phyloP scores from a whole-genome alignment of 208 protist genomes.

The Leishmania aethiopica region DNA sequence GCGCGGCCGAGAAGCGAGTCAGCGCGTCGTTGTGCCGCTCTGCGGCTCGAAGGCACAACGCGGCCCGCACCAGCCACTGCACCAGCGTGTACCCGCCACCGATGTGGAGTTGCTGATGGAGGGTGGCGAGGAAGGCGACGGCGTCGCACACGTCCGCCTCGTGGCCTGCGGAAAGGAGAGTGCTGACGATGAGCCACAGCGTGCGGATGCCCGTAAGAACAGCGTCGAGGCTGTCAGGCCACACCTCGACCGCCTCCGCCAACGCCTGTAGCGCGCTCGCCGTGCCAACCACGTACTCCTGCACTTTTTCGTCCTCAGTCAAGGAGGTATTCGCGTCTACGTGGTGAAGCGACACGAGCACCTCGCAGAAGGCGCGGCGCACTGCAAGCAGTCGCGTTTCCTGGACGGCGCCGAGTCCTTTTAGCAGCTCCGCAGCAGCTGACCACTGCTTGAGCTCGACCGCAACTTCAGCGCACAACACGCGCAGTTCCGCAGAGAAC shows the following conservation, averaged over 20 bases:
- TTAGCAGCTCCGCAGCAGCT: constrained; percentile 48
- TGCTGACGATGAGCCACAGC: constrained; percentile 60
- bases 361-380: constrained; percentile 67
- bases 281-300: constrained; percentile 47
- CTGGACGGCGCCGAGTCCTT: constrained; percentile 18
- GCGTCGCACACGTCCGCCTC: constrained; percentile 62
- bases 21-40: constrained; percentile 55
- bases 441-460: constrained; percentile 68
- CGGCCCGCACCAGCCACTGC: constrained; percentile 77
- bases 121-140: constrained; percentile 54
- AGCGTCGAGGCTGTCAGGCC: constrained; percentile 53
- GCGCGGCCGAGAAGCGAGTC: constrained; percentile 38
- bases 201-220: constrained; percentile 55
- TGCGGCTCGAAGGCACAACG: constrained; percentile 56
- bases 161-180: constrained; percentile 51
- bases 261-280: constrained; percentile 62
- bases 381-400: constrained; percentile 54
- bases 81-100: constrained; percentile 65
- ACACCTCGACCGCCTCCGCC: constrained; percentile 66
- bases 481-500: constrained; percentile 54
- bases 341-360: constrained; percentile 46
- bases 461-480: constrained; percentile 76
- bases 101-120: constrained; percentile 76
- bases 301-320: constrained; percentile 43
- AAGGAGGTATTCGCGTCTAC: constrained; percentile 29